Evolutionary conservation across 129 eudicot species (phyloP).

Genomic region (Flaveria ramosissima): DNA sequence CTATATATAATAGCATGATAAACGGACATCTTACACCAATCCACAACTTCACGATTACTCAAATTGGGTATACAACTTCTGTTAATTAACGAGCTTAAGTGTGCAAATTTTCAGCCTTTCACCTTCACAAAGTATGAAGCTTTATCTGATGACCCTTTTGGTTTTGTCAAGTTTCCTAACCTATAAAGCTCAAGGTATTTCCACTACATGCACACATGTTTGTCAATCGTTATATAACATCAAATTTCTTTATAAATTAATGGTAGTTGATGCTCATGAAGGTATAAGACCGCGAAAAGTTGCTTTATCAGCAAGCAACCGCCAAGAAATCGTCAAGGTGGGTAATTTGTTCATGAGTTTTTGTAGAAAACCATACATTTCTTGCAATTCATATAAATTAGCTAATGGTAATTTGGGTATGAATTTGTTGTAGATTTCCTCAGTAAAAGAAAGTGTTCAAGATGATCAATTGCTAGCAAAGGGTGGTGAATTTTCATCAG

Average conservation of each 20-base stretch:
- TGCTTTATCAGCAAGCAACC: slow-evolving; percentile 25
- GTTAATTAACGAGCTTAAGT: background rate
- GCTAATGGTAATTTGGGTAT: background rate
- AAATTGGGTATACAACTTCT: background rate
- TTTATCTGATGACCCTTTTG: slow-evolving; percentile 32
- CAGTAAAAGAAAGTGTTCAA: slow-evolving; percentile 8
- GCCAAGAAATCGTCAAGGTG: slow-evolving; percentile 37
- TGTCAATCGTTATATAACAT: background rate
- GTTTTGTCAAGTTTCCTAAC: slow-evolving; percentile 39
- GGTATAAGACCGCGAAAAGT: slow-evolving; percentile 45
- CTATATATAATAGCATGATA: slow-evolving; percentile 22
- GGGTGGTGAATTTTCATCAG: slow-evolving; percentile 38
- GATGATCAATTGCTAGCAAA: slow-evolving; percentile 24
- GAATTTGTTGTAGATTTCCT: slow-evolving; percentile 12
- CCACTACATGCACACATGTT: background rate
- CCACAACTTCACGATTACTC: background rate
- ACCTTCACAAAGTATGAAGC: slow-evolving; percentile 42
- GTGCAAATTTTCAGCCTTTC: background rate
- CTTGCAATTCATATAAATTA: background rate
- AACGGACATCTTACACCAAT: background rate
- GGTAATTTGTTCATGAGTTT: background rate
- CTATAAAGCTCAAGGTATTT: slow-evolving; percentile 56
- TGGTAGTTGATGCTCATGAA: slow-evolving; percentile 12
- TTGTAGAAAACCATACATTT: background rate
- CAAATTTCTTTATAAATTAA: no score